phyloP scores from a whole-genome alignment of 495 filamentous ascomycete genomes.

The Aspergillus affinis region DNA sequence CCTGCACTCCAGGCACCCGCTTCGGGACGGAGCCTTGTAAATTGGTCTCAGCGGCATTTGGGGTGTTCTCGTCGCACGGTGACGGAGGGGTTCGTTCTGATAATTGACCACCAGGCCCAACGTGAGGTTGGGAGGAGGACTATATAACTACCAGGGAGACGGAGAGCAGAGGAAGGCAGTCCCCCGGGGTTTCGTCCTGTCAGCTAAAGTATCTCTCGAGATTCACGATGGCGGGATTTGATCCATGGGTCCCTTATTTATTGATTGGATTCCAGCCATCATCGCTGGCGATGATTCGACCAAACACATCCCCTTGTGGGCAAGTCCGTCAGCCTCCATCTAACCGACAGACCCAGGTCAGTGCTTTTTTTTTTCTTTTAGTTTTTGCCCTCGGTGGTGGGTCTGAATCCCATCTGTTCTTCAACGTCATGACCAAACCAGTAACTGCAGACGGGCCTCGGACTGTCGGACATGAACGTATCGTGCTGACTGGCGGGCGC shows the following conservation, averaged over 20 bases:
- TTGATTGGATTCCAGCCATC: not conserved
- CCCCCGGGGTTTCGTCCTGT: no score
- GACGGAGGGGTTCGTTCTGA: not conserved
- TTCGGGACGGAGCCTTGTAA: conserved; percentile 41
- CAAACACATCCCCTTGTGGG: no score
- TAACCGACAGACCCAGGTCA: not conserved
- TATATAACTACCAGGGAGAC: not conserved
- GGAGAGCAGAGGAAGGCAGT: not conserved
- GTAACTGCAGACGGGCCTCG: conserved; percentile 18
- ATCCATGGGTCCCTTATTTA: not conserved
- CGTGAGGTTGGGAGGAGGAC: not conserved
- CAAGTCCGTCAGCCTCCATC: no score
- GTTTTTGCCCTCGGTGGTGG: conserved; percentile 3
- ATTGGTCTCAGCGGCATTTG: conserved; percentile 26
- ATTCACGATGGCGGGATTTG: not conserved
- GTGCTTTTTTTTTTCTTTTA: not conserved
- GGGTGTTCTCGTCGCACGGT: not conserved
- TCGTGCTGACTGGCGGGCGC: no score
- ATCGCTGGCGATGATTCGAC: not conserved
- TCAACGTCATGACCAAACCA: conserved; percentile 18
- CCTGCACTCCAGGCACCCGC: conserved; percentile 50
- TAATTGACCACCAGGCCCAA: no score
- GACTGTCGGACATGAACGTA: no score
- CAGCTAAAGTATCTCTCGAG: not conserved
- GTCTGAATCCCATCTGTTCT: not conserved